phyloP scores from a whole-genome alignment of 1,284 basidiomycete species.

The Salmacisia buchloeana region DNA sequence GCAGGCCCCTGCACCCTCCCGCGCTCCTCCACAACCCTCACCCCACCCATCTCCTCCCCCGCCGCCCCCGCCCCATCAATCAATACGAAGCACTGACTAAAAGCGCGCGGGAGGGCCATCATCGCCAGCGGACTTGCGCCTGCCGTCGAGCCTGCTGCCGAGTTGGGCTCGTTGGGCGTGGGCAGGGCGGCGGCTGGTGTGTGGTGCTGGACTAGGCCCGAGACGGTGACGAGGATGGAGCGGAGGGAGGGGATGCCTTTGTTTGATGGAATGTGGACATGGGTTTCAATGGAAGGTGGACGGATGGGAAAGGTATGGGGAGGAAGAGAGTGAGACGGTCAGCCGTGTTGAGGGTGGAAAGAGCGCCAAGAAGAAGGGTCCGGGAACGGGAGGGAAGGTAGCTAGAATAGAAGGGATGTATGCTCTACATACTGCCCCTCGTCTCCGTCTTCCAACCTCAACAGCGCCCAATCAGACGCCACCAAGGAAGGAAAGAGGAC shows the following conservation, averaged over 20 bases:
- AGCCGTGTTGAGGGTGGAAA: not conserved
- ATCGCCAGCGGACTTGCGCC: not conserved
- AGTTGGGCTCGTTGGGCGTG: not conserved
- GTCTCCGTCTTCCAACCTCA: no score
- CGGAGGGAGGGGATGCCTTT: not conserved
- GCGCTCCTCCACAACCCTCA: not conserved
- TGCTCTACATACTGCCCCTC: slow-evolving; percentile 7
- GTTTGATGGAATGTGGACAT: no score
- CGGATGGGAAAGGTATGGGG: not conserved
- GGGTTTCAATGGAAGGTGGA: no score
- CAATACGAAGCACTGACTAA: not conserved
- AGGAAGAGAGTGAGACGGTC: not conserved
- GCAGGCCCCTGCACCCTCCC: not conserved
- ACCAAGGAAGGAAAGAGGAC: no score
- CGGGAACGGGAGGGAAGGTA: not conserved
- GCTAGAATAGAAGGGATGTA: not conserved
- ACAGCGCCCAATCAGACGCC: no score
- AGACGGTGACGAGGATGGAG: not conserved
- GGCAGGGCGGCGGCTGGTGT: not conserved
- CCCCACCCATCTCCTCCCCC: not conserved
- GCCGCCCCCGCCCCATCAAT: not conserved
- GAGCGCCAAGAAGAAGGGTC: not conserved
- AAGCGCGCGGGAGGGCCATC: not conserved
- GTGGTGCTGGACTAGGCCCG: not conserved
- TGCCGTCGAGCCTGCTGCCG: not conserved